Evolutionary conservation across 139 green algal genomes (phyloP).

Genomic region (Chlamydomonas asymmetrica): DNA sequence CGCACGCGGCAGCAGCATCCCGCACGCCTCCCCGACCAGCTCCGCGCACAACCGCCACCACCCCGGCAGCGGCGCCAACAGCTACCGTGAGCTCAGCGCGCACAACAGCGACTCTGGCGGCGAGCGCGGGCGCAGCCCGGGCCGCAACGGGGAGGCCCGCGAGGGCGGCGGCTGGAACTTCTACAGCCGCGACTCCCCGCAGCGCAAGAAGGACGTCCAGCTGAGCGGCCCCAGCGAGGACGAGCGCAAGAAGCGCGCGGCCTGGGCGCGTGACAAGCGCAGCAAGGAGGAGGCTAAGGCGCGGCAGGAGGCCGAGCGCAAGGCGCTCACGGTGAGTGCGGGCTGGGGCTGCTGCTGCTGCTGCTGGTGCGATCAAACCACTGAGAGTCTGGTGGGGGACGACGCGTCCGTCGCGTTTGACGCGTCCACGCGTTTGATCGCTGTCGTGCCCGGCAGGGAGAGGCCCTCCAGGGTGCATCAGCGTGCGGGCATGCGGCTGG

Average conservation of each 20-base stretch:
- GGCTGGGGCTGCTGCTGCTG: background rate
- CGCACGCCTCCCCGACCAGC: background rate
- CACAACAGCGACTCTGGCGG: background rate
- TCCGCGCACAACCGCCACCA: background rate
- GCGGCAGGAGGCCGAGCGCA: conserved; percentile 11
- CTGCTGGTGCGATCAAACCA: background rate
- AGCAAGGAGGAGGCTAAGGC: conserved; percentile 15
- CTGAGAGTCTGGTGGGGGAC: background rate
- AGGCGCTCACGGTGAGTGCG: background rate
- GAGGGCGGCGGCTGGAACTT: conserved; percentile 7
- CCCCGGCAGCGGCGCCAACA: background rate
- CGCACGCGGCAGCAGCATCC: background rate
- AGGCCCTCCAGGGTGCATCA: too few species aligned
- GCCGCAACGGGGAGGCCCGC: background rate
- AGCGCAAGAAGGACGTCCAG: background rate
- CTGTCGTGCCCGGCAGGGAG: too few species aligned
- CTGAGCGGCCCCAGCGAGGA: conserved; percentile 15
- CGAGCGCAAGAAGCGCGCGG: conserved; percentile 8
- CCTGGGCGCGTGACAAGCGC: conserved; percentile 3
- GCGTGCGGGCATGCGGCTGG: too few species aligned
- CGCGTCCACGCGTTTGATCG: background rate
- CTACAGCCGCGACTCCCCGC: background rate
- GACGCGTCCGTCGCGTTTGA: background rate
- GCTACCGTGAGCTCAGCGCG: too few species aligned
- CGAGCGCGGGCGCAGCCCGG: background rate